Evolutionary conservation across 1,284 basidiomycete genomes (phyloP), one percentile per base, ranked within the genome.

Genomic region (Quambalaria eucalypti): DNA sequence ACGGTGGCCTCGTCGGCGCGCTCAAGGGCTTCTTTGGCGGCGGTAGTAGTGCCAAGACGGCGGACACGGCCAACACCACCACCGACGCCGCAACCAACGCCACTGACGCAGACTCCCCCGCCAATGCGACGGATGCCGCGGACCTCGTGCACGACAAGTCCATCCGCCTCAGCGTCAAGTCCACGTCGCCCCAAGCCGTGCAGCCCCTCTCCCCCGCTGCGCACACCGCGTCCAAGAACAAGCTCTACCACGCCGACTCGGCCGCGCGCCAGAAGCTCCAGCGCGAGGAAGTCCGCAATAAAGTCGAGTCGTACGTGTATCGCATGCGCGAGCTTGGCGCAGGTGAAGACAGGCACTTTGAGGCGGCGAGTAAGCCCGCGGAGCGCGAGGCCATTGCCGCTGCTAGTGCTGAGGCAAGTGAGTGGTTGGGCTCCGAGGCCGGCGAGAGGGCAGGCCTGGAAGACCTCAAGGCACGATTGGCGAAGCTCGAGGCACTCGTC

Each of bases 231-330:
- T 61, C 66, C 48, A 64, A 68, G 50, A 71, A 74, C 56, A 64
- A 62, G 33, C 65, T 75, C 40, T 72, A 73, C 59, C 48, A 58
- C 29, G 61, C 96, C 60, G 86, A 92, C 59, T 77, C 80, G 9
- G 85, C 87, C 52, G 91, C 96, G 76, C 78, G 80, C 1, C 82
- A 84, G 19, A 90, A 90, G 73, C 81, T 80, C 28, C 82, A 84
- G 51, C 84, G 85, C 50, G 93, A 93, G 71, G 93, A 97, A 76
- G 88, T 90, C 1, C 83, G 86, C 54, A 99, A 99, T 78, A 81
- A 83, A 28, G 84, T 99, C 54, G 95, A 99, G 77, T 83, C 86
- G 26, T 93, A 92, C 76, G 78, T 97, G 19, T 99, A 99, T 79
- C 84, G 85, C 55, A 79, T 96, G 30, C 85, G 89, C 23, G 91